Conservation (phyloP, 1,284 basidiomycete species). For the Meripilus lineatus region DNA sequence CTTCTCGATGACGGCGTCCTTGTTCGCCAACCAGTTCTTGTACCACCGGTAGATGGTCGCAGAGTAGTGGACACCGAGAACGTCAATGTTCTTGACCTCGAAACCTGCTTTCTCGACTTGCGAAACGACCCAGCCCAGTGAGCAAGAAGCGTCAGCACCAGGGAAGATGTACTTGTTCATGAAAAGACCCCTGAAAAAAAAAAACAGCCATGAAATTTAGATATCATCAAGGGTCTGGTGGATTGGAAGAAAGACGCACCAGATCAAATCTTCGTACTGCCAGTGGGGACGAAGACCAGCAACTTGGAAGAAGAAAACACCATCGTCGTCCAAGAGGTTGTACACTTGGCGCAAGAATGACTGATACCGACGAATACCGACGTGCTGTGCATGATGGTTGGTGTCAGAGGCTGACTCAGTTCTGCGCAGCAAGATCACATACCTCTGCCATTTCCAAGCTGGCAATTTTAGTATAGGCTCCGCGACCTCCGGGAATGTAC, state of each 20-base stretch:
- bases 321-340: slow-evolving; percentile 91
- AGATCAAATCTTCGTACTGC: slow-evolving; percentile 98
- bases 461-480: slow-evolving; percentile 92
- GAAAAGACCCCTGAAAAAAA: slow-evolving; percentile 65
- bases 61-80: slow-evolving; percentile 95
- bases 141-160: slow-evolving; percentile 93
- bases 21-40: slow-evolving; percentile 90
- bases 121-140: slow-evolving; percentile 92
- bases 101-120: slow-evolving; percentile 90
- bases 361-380: slow-evolving; percentile 91
- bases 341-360: slow-evolving; percentile 91
- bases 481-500: slow-evolving; percentile 80
- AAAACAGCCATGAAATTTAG: not conserved
- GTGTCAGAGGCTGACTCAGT: not conserved
- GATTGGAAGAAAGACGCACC: slow-evolving; percentile 38
- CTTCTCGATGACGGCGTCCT: slow-evolving; percentile 81
- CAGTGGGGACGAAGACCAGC: slow-evolving; percentile 90
- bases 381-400: slow-evolving; percentile 55
- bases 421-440: slow-evolving; percentile 11
- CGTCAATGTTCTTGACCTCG: slow-evolving; percentile 95
- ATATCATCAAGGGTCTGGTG: not conserved
- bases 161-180: slow-evolving; percentile 99
- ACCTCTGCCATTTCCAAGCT: slow-evolving; percentile 98
- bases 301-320: slow-evolving; percentile 94
- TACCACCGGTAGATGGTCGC: slow-evolving; percentile 95